Conservation (phyloP, 305 asterid genomes). For the Euphrasia arctica region DNA sequence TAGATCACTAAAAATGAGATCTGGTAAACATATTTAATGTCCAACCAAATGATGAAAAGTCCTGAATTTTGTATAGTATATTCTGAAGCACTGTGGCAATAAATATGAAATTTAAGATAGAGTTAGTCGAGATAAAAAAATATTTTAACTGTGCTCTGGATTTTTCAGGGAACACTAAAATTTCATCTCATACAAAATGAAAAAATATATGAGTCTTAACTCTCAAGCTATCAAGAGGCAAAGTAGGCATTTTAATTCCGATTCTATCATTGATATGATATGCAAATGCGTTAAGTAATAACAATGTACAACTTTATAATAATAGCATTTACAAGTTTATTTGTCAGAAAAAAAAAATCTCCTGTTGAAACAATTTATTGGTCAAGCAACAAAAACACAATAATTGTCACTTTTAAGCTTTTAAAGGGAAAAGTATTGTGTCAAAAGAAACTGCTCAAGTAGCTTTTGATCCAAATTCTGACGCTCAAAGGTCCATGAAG, state of each 20-base stretch:
- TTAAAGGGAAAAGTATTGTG: not conserved
- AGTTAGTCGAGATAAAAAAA: not conserved
- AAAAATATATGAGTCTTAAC: not conserved
- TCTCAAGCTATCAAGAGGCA: not conserved
- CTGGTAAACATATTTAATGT: not conserved
- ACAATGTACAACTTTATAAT: not conserved
- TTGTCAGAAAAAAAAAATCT: not conserved
- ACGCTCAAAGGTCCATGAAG: not conserved
- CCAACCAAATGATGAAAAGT: not conserved
- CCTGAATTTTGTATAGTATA: not conserved
- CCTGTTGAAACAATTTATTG: not conserved
- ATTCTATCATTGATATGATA: not conserved
- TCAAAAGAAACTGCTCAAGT: not conserved
- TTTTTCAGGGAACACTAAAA: not conserved
- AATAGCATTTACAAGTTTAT: not conserved
- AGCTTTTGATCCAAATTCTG: not conserved
- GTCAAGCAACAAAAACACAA: slow-evolving; percentile 2
- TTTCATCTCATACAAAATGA: not conserved
- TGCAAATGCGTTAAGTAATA: not conserved
- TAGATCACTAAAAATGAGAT: slow-evolving; percentile 3
- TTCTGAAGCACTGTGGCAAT: not conserved
- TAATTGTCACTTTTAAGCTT: slow-evolving; percentile 8
- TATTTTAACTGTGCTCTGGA: not conserved
- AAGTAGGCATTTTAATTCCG: not conserved
- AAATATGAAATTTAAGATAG: not conserved